Evolutionary conservation across 1,139 yeast genomes (phyloP).

Genomic region (Groenewaldozyma sp.): DNA sequence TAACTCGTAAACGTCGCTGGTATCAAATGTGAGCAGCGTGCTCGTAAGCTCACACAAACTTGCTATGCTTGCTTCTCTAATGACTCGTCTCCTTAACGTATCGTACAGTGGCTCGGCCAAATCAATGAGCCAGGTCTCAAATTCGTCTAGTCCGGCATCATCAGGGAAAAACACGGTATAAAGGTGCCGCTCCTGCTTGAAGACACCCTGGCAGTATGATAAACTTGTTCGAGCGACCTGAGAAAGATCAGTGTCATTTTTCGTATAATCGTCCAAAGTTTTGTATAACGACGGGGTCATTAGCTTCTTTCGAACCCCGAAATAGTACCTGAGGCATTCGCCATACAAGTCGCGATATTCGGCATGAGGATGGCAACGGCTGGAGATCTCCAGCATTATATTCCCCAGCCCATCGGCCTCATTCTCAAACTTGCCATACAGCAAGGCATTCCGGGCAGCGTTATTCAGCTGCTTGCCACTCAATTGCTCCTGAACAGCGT

Average conservation of each 20-base stretch:
- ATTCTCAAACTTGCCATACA: conserved; percentile 53
- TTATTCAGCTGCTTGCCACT: conserved; percentile 23
- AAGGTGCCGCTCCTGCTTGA: conserved; percentile 51
- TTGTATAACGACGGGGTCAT: conserved; percentile 36
- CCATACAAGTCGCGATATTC: conserved; percentile 60
- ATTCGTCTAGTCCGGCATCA: conserved; percentile 21
- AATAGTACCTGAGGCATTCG: conserved; percentile 59
- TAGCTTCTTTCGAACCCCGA: conserved; percentile 44
- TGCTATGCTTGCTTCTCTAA: conserved; percentile 59
- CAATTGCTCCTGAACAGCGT: conserved; percentile 31
- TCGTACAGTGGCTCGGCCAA: conserved; percentile 74
- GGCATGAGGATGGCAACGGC: conserved; percentile 38
- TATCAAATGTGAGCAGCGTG: conserved; percentile 57
- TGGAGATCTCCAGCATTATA: conserved; percentile 43
- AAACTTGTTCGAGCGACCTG: conserved; percentile 22
- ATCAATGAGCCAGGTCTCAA: conserved; percentile 49
- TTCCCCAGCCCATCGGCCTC: conserved; percentile 37
- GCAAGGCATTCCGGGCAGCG: conserved; percentile 43
- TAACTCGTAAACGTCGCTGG: conserved; percentile 16
- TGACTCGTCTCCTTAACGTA: conserved; percentile 50
- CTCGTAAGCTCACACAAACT: conserved; percentile 68
- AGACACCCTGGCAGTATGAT: conserved; percentile 41
- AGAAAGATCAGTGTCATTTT: conserved; percentile 20
- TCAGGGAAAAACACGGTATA: conserved; percentile 45
- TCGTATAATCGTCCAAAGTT: conserved; percentile 18